Conservation (phyloP, 768 basidiomycete genomes). For the Termitomyces sp. region DNA sequence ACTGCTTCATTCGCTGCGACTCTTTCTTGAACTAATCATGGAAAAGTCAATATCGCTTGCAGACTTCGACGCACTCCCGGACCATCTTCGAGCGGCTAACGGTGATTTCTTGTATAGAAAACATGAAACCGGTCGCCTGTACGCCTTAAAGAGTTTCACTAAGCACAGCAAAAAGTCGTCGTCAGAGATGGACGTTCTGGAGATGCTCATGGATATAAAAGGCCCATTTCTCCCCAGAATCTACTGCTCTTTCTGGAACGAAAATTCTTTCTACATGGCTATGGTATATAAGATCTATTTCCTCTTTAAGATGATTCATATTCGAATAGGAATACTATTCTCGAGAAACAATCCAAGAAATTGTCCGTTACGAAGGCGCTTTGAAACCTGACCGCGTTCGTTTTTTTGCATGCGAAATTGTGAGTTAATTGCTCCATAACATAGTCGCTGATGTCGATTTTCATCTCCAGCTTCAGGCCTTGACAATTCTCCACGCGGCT, state of each 20-base stretch:
- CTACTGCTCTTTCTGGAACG: constrained; percentile 35
- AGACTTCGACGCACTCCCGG: constrained; percentile 27
- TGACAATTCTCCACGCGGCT: constrained; percentile 36
- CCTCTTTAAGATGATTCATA: background rate
- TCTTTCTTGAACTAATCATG: background rate
- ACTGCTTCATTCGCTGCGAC: background rate
- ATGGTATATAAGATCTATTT: constrained; percentile 23
- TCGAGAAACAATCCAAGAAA: constrained; percentile 22
- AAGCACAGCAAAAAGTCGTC: constrained; percentile 12
- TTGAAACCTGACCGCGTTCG: constrained; percentile 28
- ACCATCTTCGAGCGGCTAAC: constrained; percentile 1
- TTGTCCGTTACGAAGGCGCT: constrained; percentile 26
- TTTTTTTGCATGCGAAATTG: constrained; percentile 46
- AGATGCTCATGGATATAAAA: constrained; percentile 25
- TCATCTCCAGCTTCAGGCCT: constrained; percentile 29
- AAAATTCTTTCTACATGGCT: constrained; percentile 31
- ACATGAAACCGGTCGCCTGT: constrained; percentile 26
- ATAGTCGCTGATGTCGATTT: background rate
- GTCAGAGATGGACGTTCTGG: constrained; percentile 30
- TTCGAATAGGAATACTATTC: constrained; percentile 27
- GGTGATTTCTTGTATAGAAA: constrained; percentile 17
- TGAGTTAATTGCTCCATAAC: constrained; percentile 16
- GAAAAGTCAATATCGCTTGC: constrained; percentile 19
- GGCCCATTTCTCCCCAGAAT: constrained; percentile 33
- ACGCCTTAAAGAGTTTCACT: constrained; percentile 22